Evolutionary conservation across 441 rosid genomes (phyloP), one percentile per base, ranked within the genome.

Genomic region (Biscutella auriculata): DNA sequence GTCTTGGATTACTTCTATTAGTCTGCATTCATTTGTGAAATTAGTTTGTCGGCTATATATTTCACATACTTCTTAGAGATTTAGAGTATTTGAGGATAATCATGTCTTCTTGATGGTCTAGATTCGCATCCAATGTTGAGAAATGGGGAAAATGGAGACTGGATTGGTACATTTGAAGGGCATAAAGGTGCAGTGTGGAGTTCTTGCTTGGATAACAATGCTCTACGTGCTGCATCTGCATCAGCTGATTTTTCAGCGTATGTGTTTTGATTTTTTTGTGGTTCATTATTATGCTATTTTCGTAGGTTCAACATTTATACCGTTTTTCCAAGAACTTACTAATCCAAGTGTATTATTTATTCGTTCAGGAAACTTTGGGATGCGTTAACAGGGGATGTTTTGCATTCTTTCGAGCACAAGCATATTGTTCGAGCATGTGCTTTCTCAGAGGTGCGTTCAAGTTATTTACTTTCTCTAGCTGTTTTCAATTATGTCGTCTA

Each of bases 101-200:
- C n/a, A n/a, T n/a, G n/a, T n/a, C n/a, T n/a, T n/a, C n/a, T n/a
- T n/a, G n/a, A n/a, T n/a, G n/a, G n/a, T n/a, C n/a, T n/a, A 92
- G 98, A 92, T 79, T 86, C 94, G n/a, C 82, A 69, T 72, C 96
- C 96, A n/a, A 88, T 92, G 98, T 64, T 92, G 75, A 86, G 96
- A 66, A 88, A 92, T 68, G 98, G 96, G 19, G 98, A 88, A 73
- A 92, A 87, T 50, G 98, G 96, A 51, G 98, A 92, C 59, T 92
- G 98, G 98, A 82, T 92, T 71, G 96, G 98, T 34, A 92, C 98
- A 7, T 88, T 92, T 75, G 95, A 86, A 74, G 98, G 98, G 34
- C 98, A 92, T 57, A 92, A 92, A 75, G 98, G 98, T 65, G 98
- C 95, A 12, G 96, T 92, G 52, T 92, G 98, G 98, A 86, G 98